These are phyloP conservation scores for Colletotrichum theobromicola DNA, from an alignment of 2,329 filamentous ascomycete genomes.

Conservation along the genomic window DNA sequence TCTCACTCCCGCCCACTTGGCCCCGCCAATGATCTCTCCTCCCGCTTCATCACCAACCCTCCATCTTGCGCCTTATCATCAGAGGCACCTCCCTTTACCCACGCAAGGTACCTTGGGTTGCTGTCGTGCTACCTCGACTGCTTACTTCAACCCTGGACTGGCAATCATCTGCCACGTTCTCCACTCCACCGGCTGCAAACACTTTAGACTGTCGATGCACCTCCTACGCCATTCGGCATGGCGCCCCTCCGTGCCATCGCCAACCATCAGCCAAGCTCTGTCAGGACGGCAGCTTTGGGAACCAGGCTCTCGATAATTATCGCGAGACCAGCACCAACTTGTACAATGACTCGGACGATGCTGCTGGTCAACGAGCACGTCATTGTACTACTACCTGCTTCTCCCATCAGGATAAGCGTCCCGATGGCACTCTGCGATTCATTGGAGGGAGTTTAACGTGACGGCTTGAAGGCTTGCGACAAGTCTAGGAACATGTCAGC, in stretches of 20 bases:
- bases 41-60: background rate
- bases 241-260: background rate
- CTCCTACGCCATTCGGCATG: background rate
- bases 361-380: background rate
- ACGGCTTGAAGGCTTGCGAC: background rate
- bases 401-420: background rate
- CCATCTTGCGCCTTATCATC: background rate
- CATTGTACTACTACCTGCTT: background rate
- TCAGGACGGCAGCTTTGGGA: background rate
- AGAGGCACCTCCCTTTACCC: background rate
- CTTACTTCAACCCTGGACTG: background rate
- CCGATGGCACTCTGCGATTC: background rate
- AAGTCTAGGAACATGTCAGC: background rate
- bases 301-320: background rate
- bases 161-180: background rate
- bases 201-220: background rate
- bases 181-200: background rate
- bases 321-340: background rate
- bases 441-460: background rate
- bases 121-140: background rate
- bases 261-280: background rate
- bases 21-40: background rate
- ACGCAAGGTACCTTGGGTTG: background rate
- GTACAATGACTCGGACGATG: background rate
- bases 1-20: background rate